Percentiles rank a stretch among this genome's conserved stretches.
Evolutionary conservation across 495 filamentous ascomycete genomes (phyloP).

Genomic region (Neurospora sp.): DNA sequence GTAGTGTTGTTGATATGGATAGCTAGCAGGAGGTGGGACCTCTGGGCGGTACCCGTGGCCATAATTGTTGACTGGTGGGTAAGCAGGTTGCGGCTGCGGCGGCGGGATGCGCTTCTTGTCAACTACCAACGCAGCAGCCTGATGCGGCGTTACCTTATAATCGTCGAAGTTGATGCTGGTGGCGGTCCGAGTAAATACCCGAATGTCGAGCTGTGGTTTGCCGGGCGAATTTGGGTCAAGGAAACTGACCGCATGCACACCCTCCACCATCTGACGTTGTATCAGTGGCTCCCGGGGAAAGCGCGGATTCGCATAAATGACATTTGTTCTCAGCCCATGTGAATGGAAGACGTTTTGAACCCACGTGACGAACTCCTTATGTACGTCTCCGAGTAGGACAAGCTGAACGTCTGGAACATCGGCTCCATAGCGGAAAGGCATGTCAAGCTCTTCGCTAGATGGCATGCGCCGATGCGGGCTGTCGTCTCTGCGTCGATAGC

Average conservation of each 20-base stretch:
- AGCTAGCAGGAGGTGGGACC: constrained; percentile 1
- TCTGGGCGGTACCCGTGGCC: not conserved
- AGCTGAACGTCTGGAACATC: constrained; percentile 90
- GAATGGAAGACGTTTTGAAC: constrained; percentile 65
- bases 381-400: constrained; percentile 68
- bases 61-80: constrained; percentile 6
- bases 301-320: constrained; percentile 67
- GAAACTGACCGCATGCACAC: constrained; percentile 74
- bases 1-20: constrained; percentile 11
- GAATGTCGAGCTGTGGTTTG: constrained; percentile 61
- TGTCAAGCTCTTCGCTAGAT: constrained; percentile 50
- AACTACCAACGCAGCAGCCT: constrained; percentile 66
- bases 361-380: constrained; percentile 71
- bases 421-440: constrained; percentile 61
- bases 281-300: constrained; percentile 68
- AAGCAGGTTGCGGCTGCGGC: constrained; percentile 14
- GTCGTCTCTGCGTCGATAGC: constrained; percentile 54
- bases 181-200: constrained; percentile 74
- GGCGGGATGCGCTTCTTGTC: constrained; percentile 52
- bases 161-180: constrained; percentile 66
- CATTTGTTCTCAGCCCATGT: constrained; percentile 60
- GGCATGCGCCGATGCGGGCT: constrained; percentile 48
- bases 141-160: constrained; percentile 70
- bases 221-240: constrained; percentile 58
- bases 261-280: constrained; percentile 76